A percentile compares a stretch with the other conserved stretches of the same genome.
phyloP scores from a whole-genome alignment of 352 stramenopile genomes.

The Globisporangium heterothallicum region DNA sequence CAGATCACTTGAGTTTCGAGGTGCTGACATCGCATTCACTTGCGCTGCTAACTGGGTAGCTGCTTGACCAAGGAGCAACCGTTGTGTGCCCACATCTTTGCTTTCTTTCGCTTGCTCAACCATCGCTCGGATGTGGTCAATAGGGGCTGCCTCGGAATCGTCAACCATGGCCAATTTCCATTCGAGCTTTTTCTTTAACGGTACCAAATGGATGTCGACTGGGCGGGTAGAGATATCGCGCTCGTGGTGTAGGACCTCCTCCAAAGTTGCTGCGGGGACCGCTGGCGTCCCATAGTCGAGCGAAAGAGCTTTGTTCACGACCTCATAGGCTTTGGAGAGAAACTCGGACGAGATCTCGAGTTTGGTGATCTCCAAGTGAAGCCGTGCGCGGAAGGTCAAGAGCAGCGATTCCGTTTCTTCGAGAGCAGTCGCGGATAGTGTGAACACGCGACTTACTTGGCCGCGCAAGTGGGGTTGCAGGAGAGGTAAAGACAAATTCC shows the following conservation, averaged over 20 bases:
- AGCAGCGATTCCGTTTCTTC: conserved; percentile 83
- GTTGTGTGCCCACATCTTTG: conserved; percentile 28
- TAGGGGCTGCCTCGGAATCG: conserved; percentile 7
- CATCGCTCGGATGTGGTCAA: conserved; percentile 45
- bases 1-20: conserved; percentile 23
- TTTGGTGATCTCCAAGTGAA: conserved; percentile 83
- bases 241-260: conserved; percentile 24
- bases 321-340: conserved; percentile 67
- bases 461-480: conserved; percentile 64
- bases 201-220: conserved; percentile 66
- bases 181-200: conserved; percentile 54
- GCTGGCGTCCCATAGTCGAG: conserved; percentile 51
- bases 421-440: conserved; percentile 46
- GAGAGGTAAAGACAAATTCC: conserved; percentile 80
- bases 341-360: conserved; percentile 85
- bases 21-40: neutral
- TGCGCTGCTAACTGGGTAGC: neutral
- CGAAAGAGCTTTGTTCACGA: conserved; percentile 49
- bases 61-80: neutral
- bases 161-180: conserved; percentile 59
- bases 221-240: conserved; percentile 29
- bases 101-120: conserved; percentile 73
- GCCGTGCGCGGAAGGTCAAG: conserved; percentile 62
- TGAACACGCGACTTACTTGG: conserved; percentile 70
- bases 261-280: conserved; percentile 20